phyloP scores from a whole-genome alignment of 2,329 filamentous ascomycete species.

The Aspergillus spinulosporus region DNA sequence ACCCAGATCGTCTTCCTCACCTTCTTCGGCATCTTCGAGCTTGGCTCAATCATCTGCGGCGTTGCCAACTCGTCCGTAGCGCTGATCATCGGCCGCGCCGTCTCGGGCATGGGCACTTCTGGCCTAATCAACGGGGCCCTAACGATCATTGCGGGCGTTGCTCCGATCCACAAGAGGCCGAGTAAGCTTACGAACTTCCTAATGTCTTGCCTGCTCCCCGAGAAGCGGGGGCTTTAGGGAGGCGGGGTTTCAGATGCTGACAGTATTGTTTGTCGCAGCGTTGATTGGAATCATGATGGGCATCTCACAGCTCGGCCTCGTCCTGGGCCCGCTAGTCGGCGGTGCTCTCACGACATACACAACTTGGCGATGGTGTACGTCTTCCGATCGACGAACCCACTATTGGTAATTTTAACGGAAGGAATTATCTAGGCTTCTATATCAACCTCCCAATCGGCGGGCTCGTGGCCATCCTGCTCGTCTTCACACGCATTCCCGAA shows the following conservation, averaged over 20 bases:
- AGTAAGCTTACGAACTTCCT: not conserved
- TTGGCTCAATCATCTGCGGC: conserved; percentile 8
- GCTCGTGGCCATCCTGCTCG: not conserved
- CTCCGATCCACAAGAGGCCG: not conserved
- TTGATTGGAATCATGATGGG: conserved; percentile 6
- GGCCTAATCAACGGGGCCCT: conserved; percentile 8
- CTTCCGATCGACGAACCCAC: not conserved
- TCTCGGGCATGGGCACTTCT: conserved; percentile 2
- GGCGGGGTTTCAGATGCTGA: no score
- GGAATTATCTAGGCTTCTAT: conserved; percentile 6
- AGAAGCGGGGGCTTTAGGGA: no score
- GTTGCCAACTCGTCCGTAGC: not conserved
- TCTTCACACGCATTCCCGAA: conserved; percentile 1
- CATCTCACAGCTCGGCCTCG: conserved; percentile 1
- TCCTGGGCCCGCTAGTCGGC: conserved; percentile 4
- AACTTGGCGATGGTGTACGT: conserved; percentile 13
- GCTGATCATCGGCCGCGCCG: conserved; percentile 9
- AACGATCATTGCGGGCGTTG: not conserved
- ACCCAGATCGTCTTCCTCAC: conserved; percentile 1
- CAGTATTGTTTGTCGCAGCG: not conserved
- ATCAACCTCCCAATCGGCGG: conserved; percentile 9
- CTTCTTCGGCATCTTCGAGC: conserved; percentile 8
- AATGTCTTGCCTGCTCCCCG: no score
- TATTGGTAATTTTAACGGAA: not conserved
- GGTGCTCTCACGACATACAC: conserved; percentile 7